These are phyloP conservation scores for Botrytis cinerea DNA, from an alignment of 2,329 filamentous ascomycete species.

Conservation along the genomic window DNA sequence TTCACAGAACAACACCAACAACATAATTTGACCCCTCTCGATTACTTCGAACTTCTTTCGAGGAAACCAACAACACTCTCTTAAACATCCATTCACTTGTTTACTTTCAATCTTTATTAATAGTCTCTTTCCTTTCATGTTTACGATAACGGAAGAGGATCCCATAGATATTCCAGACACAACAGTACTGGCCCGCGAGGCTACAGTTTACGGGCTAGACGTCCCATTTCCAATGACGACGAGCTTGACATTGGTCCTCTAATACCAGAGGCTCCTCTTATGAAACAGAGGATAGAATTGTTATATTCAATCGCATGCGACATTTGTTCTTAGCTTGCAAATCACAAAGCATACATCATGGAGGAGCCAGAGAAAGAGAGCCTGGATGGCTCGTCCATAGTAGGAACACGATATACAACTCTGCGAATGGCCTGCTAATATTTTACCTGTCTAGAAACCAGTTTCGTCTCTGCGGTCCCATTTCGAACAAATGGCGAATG, in stretches of 20 bases:
- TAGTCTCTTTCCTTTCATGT: constrained; percentile 6
- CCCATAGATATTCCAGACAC: constrained; percentile 6
- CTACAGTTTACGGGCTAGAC: constrained; percentile 16
- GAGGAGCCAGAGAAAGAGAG: constrained; percentile 54
- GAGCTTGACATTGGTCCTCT: constrained; percentile 20
- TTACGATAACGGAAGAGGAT: constrained; percentile 13
- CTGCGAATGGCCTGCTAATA: constrained; percentile 24
- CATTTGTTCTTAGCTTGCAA: constrained; percentile 2
- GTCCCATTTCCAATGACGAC: constrained; percentile 25
- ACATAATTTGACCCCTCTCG: constrained; percentile 25
- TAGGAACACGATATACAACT: constrained; percentile 46
- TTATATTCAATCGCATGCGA: constrained; percentile 15
- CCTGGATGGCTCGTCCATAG: constrained; percentile 76
- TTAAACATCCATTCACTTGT: constrained; percentile 21
- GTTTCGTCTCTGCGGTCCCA: constrained; percentile 79
- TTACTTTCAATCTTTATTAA: constrained; percentile 11
- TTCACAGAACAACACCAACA: constrained; percentile 18
- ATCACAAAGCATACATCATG: constrained; percentile 41
- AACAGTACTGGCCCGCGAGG: constrained; percentile 17
- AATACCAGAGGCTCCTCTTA: constrained; percentile 23
- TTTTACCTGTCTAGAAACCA: constrained; percentile 60
- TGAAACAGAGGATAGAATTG: constrained; percentile 3
- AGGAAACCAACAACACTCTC: constrained; percentile 14
- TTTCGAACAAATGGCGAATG: constrained; percentile 74
- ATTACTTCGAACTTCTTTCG: neutral